A percentile compares a stretch with the other conserved stretches of the same genome.
phyloP scores from a whole-genome alignment of 2,329 filamentous ascomycete species.

The Trichoderma atroviride region DNA sequence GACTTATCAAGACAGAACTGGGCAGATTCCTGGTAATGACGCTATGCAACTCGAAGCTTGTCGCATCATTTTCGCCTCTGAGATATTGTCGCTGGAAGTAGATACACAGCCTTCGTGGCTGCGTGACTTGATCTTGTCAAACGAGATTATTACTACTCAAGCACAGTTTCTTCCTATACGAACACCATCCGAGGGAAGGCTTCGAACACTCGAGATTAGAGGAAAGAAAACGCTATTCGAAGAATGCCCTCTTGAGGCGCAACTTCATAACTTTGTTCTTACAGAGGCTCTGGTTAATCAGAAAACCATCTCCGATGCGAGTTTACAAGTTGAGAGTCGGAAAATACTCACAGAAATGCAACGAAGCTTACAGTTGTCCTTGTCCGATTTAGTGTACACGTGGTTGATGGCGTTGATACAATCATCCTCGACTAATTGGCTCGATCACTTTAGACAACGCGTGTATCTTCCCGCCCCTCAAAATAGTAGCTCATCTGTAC shows the following conservation, averaged over 20 bases:
- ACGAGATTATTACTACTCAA: not conserved
- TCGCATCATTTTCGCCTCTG: slow-evolving; percentile 33
- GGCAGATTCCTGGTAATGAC: slow-evolving; percentile 31
- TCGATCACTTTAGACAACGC: not conserved
- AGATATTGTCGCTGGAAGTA: slow-evolving; percentile 24
- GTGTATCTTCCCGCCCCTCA: not conserved
- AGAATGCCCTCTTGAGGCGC: not conserved
- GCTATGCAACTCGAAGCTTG: slow-evolving; percentile 32
- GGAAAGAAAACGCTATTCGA: not conserved
- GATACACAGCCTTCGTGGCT: slow-evolving; percentile 30
- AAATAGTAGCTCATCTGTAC: not conserved
- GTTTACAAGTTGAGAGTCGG: not conserved
- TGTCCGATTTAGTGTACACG: not conserved
- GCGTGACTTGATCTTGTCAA: slow-evolving; percentile 26
- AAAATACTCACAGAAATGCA: not conserved
- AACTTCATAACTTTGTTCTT: not conserved
- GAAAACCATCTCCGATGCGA: not conserved
- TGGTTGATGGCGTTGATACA: not conserved
- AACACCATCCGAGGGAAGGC: not conserved
- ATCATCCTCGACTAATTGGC: not conserved
- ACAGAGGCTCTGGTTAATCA: not conserved
- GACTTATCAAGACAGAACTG: not conserved
- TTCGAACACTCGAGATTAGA: not conserved
- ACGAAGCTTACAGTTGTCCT: not conserved
- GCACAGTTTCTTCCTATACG: not conserved